Base-by-base conservation (phyloP, 129 eudicot species). In the Flaveria trinervia region DNA sequence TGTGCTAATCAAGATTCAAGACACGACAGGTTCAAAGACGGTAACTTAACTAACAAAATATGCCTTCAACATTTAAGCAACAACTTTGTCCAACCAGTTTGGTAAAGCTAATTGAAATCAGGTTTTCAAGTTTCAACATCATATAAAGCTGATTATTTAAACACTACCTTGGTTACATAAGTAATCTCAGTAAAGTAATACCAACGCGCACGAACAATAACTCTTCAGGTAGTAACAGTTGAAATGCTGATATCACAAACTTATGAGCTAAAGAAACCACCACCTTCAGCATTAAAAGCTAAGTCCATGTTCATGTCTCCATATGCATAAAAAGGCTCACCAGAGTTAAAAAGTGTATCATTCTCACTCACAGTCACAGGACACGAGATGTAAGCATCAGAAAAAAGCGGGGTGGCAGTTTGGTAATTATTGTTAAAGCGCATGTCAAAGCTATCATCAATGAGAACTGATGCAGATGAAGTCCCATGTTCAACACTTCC, bases 231-330 rank as follows among this genome's bases (percentile, higher is more conserved):
- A 36, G 41, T 36, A 36, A 36, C 7, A 0, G 41, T 36, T 20
- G 26, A 71, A 5, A 44, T 14, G 39, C 9, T 72, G 68, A 72
- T 16, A 65, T 64, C 67, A 39, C 73, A 65, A 72, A 50, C 59
- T 49, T 64, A 79, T 15, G n/a, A 5, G 66, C 52, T 59, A 25
- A 54, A 50, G 78, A 61, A 71, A 22, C 48, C 36, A 43, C 73
- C 49, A 65, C 78, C 73, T 71, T 33, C 57, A 61, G 11, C 62
- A 71, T 51, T 25, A 23, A 36, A 72, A 39, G 52, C 77, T 12
- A 48, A 16, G 12, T 64, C 83, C 78, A 72, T 62, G 72, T 72
- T 50, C 57, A 79, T 62, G 65, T 71, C 44, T 71, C 20, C 74
- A 54, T 51, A 64, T 36, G 23, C 73, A 41, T 20, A 72, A 45